phyloP scores from a whole-genome alignment of 2,329 filamentous ascomycete species.

The Colletotrichum paranaense region DNA sequence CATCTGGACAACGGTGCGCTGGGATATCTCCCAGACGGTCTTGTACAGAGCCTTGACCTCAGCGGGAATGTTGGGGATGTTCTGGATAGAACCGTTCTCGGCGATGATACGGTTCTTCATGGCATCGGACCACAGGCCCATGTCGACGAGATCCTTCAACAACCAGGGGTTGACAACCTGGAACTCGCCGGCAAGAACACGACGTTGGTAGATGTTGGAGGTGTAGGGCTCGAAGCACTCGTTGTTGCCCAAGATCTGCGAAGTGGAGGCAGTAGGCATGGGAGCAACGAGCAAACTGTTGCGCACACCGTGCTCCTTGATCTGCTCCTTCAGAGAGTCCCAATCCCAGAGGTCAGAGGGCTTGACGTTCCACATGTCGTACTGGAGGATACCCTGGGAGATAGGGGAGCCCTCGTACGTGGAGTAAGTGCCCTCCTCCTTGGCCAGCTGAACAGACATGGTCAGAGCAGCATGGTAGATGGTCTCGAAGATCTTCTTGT shows the following conservation, averaged over 20 bases:
- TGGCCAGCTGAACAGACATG: conserved; percentile 87
- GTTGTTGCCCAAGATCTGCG: conserved; percentile 98
- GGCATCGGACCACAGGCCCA: conserved; percentile 97
- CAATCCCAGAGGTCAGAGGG: conserved; percentile 98
- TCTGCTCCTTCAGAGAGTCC: conserved; percentile 87
- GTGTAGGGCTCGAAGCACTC: conserved; percentile 99
- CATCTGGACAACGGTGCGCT: conserved; percentile 96
- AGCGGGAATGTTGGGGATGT: conserved; percentile 94
- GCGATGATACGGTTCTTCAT: conserved; percentile 99
- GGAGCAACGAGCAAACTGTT: conserved; percentile 96
- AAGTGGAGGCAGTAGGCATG: conserved; percentile 98
- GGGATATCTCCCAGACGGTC: conserved; percentile 99
- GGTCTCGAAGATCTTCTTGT: conserved; percentile 99
- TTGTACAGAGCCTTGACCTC: conserved; percentile 99
- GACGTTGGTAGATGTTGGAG: conserved; percentile 99
- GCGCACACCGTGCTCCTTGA: conserved; percentile 91
- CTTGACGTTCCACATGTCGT: conserved; percentile 97
- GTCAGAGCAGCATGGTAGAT: conserved; percentile 97
- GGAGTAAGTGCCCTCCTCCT: conserved; percentile 84
- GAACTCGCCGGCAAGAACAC: conserved; percentile 98
- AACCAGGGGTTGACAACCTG: conserved; percentile 99
- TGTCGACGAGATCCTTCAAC: conserved; percentile 96
- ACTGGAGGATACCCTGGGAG: conserved; percentile 95
- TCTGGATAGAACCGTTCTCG: conserved; percentile 94
- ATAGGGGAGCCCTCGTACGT: conserved; percentile 94